A percentile compares a stretch with the other conserved stretches of the same genome.
phyloP scores from a whole-genome alignment of 1,284 basidiomycete species.

The Leccinum proliferum region DNA sequence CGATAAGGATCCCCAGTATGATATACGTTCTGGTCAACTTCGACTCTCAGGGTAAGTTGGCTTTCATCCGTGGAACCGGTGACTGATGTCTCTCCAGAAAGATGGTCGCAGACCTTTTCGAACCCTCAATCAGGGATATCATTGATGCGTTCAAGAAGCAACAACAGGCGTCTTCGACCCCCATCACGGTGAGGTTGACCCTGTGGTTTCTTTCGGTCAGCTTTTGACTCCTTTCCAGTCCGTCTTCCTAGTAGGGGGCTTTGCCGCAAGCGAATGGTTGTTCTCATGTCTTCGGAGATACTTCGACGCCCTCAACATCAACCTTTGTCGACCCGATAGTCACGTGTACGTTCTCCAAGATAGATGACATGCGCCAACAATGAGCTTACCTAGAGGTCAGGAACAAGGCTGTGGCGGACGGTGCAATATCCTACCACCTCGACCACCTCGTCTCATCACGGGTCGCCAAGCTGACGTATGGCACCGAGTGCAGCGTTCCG shows the following conservation, averaged over 20 bases:
- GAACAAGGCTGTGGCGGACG: constrained; percentile 54
- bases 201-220: not conserved
- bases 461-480: constrained; percentile 42
- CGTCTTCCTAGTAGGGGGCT: constrained; percentile 40
- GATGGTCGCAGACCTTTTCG: constrained; percentile 40
- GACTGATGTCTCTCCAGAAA: constrained; percentile 22
- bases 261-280: constrained; percentile 47
- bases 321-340: constrained; percentile 34
- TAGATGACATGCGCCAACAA: not conserved
- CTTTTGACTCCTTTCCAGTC: constrained; percentile 19
- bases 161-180: constrained; percentile 24
- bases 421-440: constrained; percentile 47
- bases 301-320: constrained; percentile 27
- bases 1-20: constrained; percentile 40
- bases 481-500: constrained; percentile 25
- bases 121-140: constrained; percentile 41
- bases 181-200: constrained; percentile 29
- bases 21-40: constrained; percentile 43
- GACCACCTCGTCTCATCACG: constrained; percentile 45
- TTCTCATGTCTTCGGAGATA: constrained; percentile 33
- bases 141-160: constrained; percentile 35
- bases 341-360: constrained; percentile 30
- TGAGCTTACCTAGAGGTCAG: constrained; percentile 26
- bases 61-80: not conserved
- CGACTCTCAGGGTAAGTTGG: constrained; percentile 35